These are phyloP conservation scores for Rhizoclosmatium sp. DNA, from an alignment of 192 early-diverging fungal genomes.

Conservation along the genomic window DNA sequence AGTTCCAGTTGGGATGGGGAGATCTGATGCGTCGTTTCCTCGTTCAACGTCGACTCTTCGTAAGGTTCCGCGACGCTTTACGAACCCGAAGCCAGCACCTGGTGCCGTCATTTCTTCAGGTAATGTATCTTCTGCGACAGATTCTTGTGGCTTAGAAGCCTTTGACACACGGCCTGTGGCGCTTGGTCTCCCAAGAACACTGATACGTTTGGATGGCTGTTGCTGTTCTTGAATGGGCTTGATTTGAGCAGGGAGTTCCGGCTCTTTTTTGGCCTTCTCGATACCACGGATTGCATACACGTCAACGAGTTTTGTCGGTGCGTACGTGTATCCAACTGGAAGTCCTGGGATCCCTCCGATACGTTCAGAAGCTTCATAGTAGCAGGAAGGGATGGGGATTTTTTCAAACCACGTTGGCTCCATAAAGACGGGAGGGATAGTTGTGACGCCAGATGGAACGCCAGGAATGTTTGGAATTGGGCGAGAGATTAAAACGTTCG, in stretches of 20 bases:
- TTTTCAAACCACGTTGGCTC: slow-evolving; percentile 55
- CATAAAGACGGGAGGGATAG: slow-evolving; percentile 66
- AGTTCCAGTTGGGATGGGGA: slow-evolving; percentile 37
- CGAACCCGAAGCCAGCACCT: slow-evolving; percentile 26
- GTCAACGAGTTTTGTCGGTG: slow-evolving; percentile 50
- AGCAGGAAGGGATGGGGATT: slow-evolving; percentile 48
- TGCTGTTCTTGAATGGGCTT: not conserved
- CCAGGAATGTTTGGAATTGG: slow-evolving; percentile 63
- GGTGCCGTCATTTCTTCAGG: not conserved
- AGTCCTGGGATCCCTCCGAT: slow-evolving; percentile 54
- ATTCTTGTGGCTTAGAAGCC: not conserved
- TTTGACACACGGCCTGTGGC: not conserved
- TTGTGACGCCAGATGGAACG: slow-evolving; percentile 59
- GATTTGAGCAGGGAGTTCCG: not conserved
- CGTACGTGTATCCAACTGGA: slow-evolving; percentile 61
- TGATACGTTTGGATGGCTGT: not conserved
- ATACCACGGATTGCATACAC: slow-evolving; percentile 44
- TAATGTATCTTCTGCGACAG: not conserved
- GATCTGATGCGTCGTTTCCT: not conserved
- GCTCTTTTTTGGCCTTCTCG: slow-evolving; percentile 24
- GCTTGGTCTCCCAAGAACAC: not conserved
- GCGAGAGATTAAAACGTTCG: slow-evolving; percentile 58
- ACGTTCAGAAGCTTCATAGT: slow-evolving; percentile 58
- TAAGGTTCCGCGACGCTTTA: slow-evolving; percentile 30
- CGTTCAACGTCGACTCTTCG: slow-evolving; percentile 13